Evolutionary conservation across 495 filamentous ascomycete species (phyloP).

Genomic region (Bombardia bombarda): DNA sequence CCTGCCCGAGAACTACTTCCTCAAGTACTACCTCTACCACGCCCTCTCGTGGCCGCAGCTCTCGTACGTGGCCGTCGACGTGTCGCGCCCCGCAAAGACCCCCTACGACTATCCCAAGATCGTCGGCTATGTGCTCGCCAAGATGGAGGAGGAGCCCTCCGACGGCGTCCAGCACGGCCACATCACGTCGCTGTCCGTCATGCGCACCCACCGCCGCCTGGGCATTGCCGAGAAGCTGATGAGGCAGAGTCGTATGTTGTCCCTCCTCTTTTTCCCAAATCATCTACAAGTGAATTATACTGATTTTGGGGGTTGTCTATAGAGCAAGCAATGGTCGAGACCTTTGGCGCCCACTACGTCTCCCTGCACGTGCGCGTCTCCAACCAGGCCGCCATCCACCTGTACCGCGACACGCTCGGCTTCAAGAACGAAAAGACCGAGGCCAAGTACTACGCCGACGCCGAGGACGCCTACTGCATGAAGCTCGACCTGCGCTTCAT

Average conservation of each 20-base stretch:
- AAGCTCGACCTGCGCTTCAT: conserved; percentile 68
- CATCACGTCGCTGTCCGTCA: conserved; percentile 91
- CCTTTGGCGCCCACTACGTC: conserved; percentile 83
- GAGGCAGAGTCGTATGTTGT: conserved; percentile 80
- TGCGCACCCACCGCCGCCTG: conserved; percentile 86
- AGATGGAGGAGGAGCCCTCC: conserved; percentile 97
- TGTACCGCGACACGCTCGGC: conserved; percentile 88
- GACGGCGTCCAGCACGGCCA: conserved; percentile 92
- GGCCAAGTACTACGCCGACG: conserved; percentile 94
- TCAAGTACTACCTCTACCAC: conserved; percentile 99
- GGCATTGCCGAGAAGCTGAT: conserved; percentile 96
- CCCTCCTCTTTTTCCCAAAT: not conserved
- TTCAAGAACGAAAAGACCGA: conserved; percentile 90
- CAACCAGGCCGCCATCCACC: conserved; percentile 80
- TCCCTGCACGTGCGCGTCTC: conserved; percentile 90
- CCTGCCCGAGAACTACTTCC: conserved; percentile 98
- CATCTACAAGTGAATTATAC: not conserved
- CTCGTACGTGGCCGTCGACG: conserved; percentile 91
- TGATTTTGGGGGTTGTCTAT: not conserved
- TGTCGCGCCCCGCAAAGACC: conserved; percentile 61
- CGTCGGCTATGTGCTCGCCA: conserved; percentile 97
- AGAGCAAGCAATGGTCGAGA: conserved; percentile 97
- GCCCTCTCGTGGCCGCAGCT: conserved; percentile 96
- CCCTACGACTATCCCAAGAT: conserved; percentile 93
- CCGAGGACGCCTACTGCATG: conserved; percentile 95